These are phyloP conservation scores for Penicillium psychrofluorescens DNA, from an alignment of 495 filamentous ascomycete species.

Conservation along the genomic window DNA sequence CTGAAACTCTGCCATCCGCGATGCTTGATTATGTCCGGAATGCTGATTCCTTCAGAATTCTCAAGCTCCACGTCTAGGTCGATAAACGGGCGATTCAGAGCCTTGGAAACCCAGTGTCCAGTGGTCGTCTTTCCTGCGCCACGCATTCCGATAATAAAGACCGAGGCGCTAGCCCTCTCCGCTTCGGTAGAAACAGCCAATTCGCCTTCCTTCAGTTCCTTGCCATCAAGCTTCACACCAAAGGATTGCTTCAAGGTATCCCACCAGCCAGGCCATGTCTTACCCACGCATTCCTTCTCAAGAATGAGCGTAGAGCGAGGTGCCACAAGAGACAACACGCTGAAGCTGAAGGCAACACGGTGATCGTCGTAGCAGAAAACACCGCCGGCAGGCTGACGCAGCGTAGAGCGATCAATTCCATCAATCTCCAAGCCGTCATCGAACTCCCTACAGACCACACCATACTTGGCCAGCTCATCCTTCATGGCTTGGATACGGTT, in stretches of 20 bases:
- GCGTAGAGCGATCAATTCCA: conserved; percentile 53
- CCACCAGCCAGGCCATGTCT: conserved; percentile 99
- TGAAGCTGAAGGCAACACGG: conserved; percentile 96
- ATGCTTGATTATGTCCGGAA: conserved; percentile 74
- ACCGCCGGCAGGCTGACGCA: conserved; percentile 56
- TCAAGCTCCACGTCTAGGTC: conserved; percentile 90
- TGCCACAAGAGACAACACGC: conserved; percentile 74
- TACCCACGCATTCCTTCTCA: conserved; percentile 88
- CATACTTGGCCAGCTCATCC: conserved; percentile 92
- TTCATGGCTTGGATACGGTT: conserved; percentile 97
- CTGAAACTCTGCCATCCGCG: conserved; percentile 88
- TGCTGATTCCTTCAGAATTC: conserved; percentile 57
- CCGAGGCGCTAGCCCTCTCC: conserved; percentile 47
- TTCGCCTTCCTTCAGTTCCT: conserved; percentile 48
- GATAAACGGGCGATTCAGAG: conserved; percentile 68
- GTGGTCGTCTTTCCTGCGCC: conserved; percentile 96
- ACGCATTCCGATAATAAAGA: conserved; percentile 96
- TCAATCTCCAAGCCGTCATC: conserved; percentile 88
- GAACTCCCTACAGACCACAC: conserved; percentile 76
- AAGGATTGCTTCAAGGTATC: conserved; percentile 75
- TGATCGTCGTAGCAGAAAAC: conserved; percentile 97
- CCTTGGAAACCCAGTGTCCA: conserved; percentile 70
- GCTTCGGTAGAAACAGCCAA: conserved; percentile 14
- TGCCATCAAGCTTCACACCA: conserved; percentile 63
- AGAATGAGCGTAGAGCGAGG: conserved; percentile 69